These are phyloP conservation scores for Pythium apleroticum DNA, from an alignment of 352 stramenopile species.

Conservation along the genomic window DNA sequence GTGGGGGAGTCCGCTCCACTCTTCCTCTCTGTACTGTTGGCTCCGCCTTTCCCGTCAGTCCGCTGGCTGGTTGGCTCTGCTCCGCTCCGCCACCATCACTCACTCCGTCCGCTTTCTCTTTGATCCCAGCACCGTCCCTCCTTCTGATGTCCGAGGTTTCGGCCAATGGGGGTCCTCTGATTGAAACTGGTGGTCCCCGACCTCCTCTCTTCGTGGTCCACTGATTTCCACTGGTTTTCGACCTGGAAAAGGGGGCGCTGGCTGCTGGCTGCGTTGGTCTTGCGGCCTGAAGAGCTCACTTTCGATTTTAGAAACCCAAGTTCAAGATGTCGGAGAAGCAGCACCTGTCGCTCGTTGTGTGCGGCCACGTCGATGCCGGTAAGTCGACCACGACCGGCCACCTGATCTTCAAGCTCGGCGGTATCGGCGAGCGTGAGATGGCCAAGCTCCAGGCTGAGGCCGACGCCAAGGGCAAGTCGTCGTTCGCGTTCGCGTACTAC, in stretches of 20 bases:
- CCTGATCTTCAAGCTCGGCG: slow-evolving; percentile 99
- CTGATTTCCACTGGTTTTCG: slow-evolving; percentile 15
- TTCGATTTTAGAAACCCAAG: not conserved
- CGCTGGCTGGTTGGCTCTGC: not conserved
- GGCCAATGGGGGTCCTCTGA: slow-evolving; percentile 9
- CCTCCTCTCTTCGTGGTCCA: slow-evolving; percentile 10
- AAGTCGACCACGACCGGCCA: slow-evolving; percentile 99
- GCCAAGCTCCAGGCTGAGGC: slow-evolving; percentile 99
- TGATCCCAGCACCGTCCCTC: not conserved
- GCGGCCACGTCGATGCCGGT: slow-evolving; percentile 96
- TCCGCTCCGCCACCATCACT: slow-evolving; percentile 6
- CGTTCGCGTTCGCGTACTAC: slow-evolving; percentile 99
- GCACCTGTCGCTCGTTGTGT: slow-evolving; percentile 91
- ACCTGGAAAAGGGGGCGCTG: not conserved
- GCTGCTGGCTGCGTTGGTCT: not conserved
- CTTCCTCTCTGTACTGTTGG: no score
- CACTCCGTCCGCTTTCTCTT: no score
- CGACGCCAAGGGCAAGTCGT: slow-evolving; percentile 93
- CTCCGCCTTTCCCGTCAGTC: not conserved
- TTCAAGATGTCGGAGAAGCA: slow-evolving; percentile 30
- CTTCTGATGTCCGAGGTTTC: slow-evolving; percentile 7
- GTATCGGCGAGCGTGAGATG: slow-evolving; percentile 98
- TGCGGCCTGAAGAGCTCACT: not conserved
- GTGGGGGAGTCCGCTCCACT: not conserved
- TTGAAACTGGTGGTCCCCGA: slow-evolving; percentile 26